Percentiles rank a stretch among this genome's conserved stretches.
These are phyloP conservation scores for Saitozyma podzolica DNA, from an alignment of 768 basidiomycete species.

Conservation along the genomic window DNA sequence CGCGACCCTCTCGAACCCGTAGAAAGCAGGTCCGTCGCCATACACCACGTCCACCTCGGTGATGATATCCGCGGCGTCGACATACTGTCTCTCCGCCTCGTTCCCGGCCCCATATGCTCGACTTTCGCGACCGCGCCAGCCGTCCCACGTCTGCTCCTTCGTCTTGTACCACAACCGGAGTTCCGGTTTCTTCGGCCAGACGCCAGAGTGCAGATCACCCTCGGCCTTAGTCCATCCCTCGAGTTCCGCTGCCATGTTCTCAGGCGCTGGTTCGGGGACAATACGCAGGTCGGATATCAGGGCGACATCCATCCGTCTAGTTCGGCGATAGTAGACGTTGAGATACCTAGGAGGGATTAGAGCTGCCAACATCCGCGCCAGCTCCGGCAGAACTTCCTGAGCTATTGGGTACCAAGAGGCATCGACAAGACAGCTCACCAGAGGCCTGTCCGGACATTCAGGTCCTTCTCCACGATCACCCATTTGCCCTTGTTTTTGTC, in stretches of 20 bases:
- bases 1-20: constrained; percentile 75
- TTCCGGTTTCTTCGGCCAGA: constrained; percentile 58
- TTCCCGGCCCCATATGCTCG: background rate
- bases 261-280: constrained; percentile 62
- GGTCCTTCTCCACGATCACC: constrained; percentile 80
- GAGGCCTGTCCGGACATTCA: constrained; percentile 65
- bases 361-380: background rate
- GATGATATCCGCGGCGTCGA: constrained; percentile 57
- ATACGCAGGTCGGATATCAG: constrained; percentile 73
- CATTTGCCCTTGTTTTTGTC: constrained; percentile 72
- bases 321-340: constrained; percentile 80
- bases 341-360: constrained; percentile 49
- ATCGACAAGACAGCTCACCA: constrained; percentile 55
- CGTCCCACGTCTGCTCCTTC: constrained; percentile 55
- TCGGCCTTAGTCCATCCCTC: constrained; percentile 67
- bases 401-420: background rate
- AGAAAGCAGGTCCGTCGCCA: constrained; percentile 81
- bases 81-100: constrained; percentile 7
- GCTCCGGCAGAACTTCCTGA: no score
- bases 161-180: constrained; percentile 76
- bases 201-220: constrained; percentile 66
- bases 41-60: constrained; percentile 91
- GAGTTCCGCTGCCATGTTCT: constrained; percentile 49
- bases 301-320: constrained; percentile 75
- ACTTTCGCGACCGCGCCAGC: background rate